Evolutionary conservation across 345 rosid genomes (phyloP).

Genomic region (Ceriops tagal): DNA sequence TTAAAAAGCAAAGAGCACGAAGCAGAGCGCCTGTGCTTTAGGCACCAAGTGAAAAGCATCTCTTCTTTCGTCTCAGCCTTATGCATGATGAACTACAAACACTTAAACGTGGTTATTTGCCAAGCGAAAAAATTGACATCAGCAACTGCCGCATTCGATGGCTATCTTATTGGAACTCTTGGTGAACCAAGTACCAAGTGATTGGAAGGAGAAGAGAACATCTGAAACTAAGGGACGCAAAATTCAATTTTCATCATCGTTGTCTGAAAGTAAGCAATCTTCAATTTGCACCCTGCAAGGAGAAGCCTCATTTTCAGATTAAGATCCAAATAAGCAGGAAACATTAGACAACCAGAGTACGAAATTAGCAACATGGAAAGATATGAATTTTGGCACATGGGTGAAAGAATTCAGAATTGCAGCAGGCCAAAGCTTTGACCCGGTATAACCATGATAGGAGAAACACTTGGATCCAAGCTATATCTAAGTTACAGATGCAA

Average conservation of each 20-base stretch:
- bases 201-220: neutral
- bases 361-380: no score
- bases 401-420: neutral
- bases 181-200: no score
- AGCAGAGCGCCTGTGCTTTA: no score
- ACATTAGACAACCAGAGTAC: no score
- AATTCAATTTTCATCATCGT: constrained; percentile 48
- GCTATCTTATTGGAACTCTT: neutral
- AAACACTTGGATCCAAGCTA: no score
- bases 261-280: constrained; percentile 68
- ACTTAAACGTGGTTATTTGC: neutral
- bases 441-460: neutral
- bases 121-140: neutral
- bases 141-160: neutral
- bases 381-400: neutral
- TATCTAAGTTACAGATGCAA: no score
- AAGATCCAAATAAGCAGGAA: neutral
- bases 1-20: no score
- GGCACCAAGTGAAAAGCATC: no score
- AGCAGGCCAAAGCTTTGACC: neutral
- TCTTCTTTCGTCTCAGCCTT: no score
- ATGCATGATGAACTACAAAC: neutral
- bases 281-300: constrained; percentile 69
- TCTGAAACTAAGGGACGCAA: neutral
- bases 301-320: neutral